Base-by-base conservation (phyloP, 371 early-diverging fungal genomes). In the Mycotypha africana region DNA sequence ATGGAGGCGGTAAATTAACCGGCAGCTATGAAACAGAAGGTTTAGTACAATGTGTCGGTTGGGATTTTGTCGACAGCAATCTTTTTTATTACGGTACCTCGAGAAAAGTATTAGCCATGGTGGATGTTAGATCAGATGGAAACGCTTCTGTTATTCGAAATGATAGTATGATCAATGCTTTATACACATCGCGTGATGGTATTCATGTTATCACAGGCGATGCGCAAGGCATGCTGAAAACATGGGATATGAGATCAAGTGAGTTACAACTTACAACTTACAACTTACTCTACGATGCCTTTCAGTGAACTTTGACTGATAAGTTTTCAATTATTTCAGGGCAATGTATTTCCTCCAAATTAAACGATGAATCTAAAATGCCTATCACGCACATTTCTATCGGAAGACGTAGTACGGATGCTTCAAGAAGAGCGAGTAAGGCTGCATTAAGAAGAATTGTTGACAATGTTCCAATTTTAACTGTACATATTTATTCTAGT, bases 31-130 rank as follows among this genome's bases (percentile, higher is more conserved):
- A 88, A 4, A 70, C 67, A 31, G 86, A 90, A 30, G 93, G 93
- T 0, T 88, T 92, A 62, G 87, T 90, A 9, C 93, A 91, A 49
- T 89, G 89, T 61, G 90, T 92, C 2, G 73, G 76, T 38, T 91
- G 84, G 68, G 78, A 82, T 53, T 87, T 86, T 23, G 67, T 77
- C 81, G 90, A 92, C 62, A 69, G 82, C 31, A 69, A 81, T 42
- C 64, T 88, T 16, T 89, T 90, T 53, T 85, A 82, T 51, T 76
- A 67, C 46, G 91, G 91, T 15, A 89, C 93, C 12, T 84, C 89
- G 3, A 70, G 91, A 11, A 90, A 89, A 51, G 54, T 80, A 2
- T 62, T 92, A 3, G 79, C 79, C 9, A 75, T 90, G 58, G 66
- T 77, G 0, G 93, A 92, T 54, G 66, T 77, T 9, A 68, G 91